Evolutionary conservation across 2,329 filamentous ascomycete genomes (phyloP), one percentile per base, ranked within the genome.

Genomic region (Alternaria sp.): DNA sequence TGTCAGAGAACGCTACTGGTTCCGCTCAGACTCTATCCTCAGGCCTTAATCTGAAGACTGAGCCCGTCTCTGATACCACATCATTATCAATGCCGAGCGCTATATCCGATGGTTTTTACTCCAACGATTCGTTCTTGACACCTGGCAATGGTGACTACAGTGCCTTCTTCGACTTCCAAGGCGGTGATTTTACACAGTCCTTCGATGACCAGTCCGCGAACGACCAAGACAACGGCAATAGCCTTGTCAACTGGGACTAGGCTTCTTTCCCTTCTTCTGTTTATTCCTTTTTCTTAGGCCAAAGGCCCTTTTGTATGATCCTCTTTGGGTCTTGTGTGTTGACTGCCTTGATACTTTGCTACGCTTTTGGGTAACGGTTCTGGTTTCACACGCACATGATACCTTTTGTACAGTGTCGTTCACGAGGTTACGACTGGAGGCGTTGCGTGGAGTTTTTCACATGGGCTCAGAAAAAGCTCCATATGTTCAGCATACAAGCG

Each of bases 1-100:
- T 57, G 11, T 61, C 54, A 44, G 71, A 77, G 72, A 78, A 58
- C 79, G 79, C 5, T 67, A 79, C 47, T 75, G 73, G 77, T 75
- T 48, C 62, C n/a, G 46, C 59, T n/a, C 76, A 79, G 53, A 83
- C 81, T 0, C 63, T 83, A 32, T 78, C 80, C 11, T 78, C 79
- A 5, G 72, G 77, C 20, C 73, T 67, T 54, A 61, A 55, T 47
- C 57, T 70, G 22, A 72, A 71, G 49, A 59, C 63, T 3, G 69
- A 69, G 60, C 22, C 47, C 39, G 52, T 54, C 24, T 51, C 51
- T 24, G 63, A 54, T 26, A 28, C 52, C 30, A 62, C 63, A 6
- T 65, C 71, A 14, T 54, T 72, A 14, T 65, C 69, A 39, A 62
- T 68, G 22, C 60, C 65, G 18, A 68, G 62, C 8, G 54, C 65